A percentile compares a stretch with the other conserved stretches of the same genome.
Evolutionary conservation across 1,284 basidiomycete species (phyloP).

Genomic region (Meira miltonrushii): DNA sequence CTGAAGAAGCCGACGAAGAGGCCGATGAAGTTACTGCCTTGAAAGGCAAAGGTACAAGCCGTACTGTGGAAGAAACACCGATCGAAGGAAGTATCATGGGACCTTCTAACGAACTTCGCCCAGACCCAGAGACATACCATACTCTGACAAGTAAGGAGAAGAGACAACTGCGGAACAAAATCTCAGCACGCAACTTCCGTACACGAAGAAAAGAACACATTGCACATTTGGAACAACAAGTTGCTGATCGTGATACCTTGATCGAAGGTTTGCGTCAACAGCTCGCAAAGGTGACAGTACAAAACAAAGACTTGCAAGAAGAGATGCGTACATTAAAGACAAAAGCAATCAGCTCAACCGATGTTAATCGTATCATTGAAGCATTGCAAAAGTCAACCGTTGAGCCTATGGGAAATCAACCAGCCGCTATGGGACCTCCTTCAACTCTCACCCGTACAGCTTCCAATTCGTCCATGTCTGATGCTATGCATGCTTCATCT

Average conservation of each 20-base stretch:
- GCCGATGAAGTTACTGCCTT: slow-evolving; percentile 16
- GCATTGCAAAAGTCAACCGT: slow-evolving; percentile 65
- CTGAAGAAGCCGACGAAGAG: slow-evolving; percentile 11
- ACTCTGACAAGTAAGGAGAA: slow-evolving; percentile 95
- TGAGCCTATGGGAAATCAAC: neutral
- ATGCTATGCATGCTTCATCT: slow-evolving; percentile 19
- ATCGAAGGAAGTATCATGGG: slow-evolving; percentile 21
- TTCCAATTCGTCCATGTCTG: slow-evolving; percentile 13
- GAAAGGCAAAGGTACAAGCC: slow-evolving; percentile 12
- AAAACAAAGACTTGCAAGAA: slow-evolving; percentile 70
- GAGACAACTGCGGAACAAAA: slow-evolving; percentile 91
- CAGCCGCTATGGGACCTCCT: slow-evolving; percentile 5
- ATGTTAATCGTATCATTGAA: slow-evolving; percentile 56
- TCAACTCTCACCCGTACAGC: slow-evolving; percentile 18
- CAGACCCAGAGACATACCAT: slow-evolving; percentile 72
- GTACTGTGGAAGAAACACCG: slow-evolving; percentile 12
- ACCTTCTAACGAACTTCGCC: slow-evolving; percentile 28
- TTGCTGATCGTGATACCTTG: slow-evolving; percentile 82
- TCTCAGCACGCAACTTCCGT: slow-evolving; percentile 88
- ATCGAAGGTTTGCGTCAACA: slow-evolving; percentile 83
- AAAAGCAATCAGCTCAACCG: slow-evolving; percentile 58
- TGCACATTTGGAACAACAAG: slow-evolving; percentile 82
- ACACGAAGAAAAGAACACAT: slow-evolving; percentile 94
- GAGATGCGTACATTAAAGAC: slow-evolving; percentile 57
- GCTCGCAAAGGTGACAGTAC: slow-evolving; percentile 69